Base-by-base conservation (phyloP, 495 filamentous ascomycete species). In the Trichocladium uniseriatum region DNA sequence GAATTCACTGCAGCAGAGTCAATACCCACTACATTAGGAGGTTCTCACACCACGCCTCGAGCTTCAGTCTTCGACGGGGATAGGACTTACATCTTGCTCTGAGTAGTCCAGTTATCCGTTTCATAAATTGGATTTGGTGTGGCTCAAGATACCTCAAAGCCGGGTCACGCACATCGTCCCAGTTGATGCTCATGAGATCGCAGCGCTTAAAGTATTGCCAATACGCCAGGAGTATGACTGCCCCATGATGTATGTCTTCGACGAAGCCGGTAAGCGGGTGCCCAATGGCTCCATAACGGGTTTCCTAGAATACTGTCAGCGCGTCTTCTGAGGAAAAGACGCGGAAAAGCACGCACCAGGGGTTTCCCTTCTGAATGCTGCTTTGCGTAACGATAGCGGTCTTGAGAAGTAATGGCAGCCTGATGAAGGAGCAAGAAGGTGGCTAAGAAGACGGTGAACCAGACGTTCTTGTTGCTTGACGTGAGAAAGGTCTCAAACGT, bases 361-460 rank as follows among this genome's bases (percentile, higher is more conserved):
- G 16, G 32, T 5, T 39, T 44, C 5, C 45, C 59, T 16, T 22
- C 32, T 1, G 18, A 41, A 11, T 62, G 56, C 28, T 58, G 42
- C n/a, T 28, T 34, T 0, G 44, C 50, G 8, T 50, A 51, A 2
- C 60, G 52, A 10, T 37, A 35, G 9, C 60, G 51, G 27, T 65
- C 62, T 1, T 21, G n/a, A 0, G 57, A 65, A 8, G 43, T 47
- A 8, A 39, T 41, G 8, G 51, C 38, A 5, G 51, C 53, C 15
- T 57, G 48, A 18, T 63, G 51, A 14, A 65, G 55, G 3, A 63
- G 31, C 38, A 75, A 54, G 46, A 75, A 75, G 7, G 65, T 61
- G 9, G 59, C 51, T 35, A 71, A 41, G 39, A 72, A 75, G 14
- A 70, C 57, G 3, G 66, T 59, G 51, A 67, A 71, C 59, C 69